phyloP scores from a whole-genome alignment of 1,284 basidiomycete species.

The Apiotrichum akiyoshidainum region DNA sequence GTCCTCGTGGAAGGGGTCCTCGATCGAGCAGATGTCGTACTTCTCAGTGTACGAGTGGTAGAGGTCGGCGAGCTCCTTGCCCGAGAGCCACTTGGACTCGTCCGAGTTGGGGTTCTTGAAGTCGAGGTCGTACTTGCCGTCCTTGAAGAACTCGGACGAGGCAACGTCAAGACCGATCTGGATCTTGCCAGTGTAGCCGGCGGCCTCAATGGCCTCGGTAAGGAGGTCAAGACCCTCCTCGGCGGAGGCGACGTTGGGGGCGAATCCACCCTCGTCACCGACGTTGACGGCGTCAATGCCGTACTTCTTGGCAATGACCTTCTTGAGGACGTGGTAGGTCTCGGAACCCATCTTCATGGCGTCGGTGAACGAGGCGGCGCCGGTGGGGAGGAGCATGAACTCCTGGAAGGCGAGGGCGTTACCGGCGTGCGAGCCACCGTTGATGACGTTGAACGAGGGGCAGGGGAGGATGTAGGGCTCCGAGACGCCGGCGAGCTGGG shows the following conservation, averaged over 20 bases:
- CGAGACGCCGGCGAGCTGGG: slow-evolving; percentile 89
- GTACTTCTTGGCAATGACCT: slow-evolving; percentile 98
- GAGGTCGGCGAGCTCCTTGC: slow-evolving; percentile 86
- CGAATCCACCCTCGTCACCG: slow-evolving; percentile 99
- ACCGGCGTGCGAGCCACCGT: slow-evolving; percentile 98
- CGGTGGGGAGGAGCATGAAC: slow-evolving; percentile 99
- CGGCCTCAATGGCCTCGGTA: slow-evolving; percentile 92
- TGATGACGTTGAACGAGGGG: slow-evolving; percentile 99
- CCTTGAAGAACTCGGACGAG: slow-evolving; percentile 99
- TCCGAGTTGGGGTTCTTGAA: slow-evolving; percentile 99
- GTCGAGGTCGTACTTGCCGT: slow-evolving; percentile 99
- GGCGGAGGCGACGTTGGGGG: slow-evolving; percentile 93
- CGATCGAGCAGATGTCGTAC: slow-evolving; percentile 95
- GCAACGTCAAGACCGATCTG: slow-evolving; percentile 99
- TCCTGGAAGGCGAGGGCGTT: slow-evolving; percentile 99
- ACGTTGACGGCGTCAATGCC: slow-evolving; percentile 99
- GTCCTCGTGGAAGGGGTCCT: slow-evolving; percentile 99
- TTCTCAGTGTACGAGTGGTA: slow-evolving; percentile 83
- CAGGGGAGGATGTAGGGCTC: slow-evolving; percentile 85
- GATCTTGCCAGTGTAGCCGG: slow-evolving; percentile 97
- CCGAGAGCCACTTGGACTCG: slow-evolving; percentile 90
- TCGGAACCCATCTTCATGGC: slow-evolving; percentile 98
- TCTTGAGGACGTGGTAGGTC: slow-evolving; percentile 98
- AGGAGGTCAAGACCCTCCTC: slow-evolving; percentile 98
- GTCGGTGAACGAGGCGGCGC: slow-evolving; percentile 86